Evolutionary conservation across 345 rosid species (phyloP).

Genomic region (Dimocarpus longan): DNA sequence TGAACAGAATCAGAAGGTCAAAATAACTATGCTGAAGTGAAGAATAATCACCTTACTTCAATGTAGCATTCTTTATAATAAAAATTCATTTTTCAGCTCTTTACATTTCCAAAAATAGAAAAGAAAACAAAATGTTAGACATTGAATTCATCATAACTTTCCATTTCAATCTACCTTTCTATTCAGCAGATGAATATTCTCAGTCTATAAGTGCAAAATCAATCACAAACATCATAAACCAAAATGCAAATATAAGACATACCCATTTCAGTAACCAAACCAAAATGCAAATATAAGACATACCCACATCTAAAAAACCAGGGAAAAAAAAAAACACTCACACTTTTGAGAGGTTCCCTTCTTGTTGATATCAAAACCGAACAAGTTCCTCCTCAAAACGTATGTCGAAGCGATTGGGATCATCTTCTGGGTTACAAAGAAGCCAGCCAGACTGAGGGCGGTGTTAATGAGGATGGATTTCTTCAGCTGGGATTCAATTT

Average conservation of each 20-base stretch:
- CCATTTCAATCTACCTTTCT: not conserved
- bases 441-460: constrained; percentile 76
- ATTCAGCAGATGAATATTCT: not conserved
- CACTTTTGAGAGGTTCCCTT: constrained; percentile 95
- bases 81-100: not conserved
- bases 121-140: not conserved
- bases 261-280: not conserved
- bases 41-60: not conserved
- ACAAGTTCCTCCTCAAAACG: constrained; percentile 76
- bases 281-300: not conserved
- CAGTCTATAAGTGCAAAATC: not conserved
- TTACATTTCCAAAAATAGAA: not conserved
- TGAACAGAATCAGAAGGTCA: not conserved
- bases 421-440: constrained; percentile 66
- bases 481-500: constrained; percentile 64
- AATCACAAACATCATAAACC: too few relatives aligned
- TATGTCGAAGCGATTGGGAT: constrained; percentile 92
- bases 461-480: constrained; percentile 82
- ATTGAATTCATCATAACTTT: not conserved
- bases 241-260: not conserved
- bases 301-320: not conserved
- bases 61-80: not conserved
- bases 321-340: constrained; percentile 35
- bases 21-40: not conserved
- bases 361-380: constrained; percentile 96